phyloP scores from a whole-genome alignment of 352 stramenopile genomes.

The Phytophthora parvispora region DNA sequence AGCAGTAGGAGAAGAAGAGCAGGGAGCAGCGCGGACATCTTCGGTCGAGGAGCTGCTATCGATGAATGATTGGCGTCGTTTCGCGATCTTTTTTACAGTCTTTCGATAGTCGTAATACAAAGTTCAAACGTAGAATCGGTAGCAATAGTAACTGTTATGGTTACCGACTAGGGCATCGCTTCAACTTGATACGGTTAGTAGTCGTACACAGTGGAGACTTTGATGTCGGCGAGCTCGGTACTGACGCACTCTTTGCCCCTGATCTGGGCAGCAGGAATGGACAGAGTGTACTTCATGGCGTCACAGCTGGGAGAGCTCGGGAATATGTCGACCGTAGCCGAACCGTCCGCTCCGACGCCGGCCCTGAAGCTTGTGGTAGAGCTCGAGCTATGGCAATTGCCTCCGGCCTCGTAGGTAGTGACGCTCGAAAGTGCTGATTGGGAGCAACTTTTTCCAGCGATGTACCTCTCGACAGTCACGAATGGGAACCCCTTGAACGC shows the following conservation, averaged over 20 bases:
- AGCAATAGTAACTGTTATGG: not conserved
- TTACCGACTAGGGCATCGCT: conserved; percentile 11
- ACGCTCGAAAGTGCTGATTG: conserved; percentile 6
- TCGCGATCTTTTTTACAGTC: conserved; percentile 35
- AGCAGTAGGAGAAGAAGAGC: conserved; percentile 17
- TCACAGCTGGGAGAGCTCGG: not conserved
- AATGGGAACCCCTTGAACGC: not conserved
- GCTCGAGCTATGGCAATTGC: conserved; percentile 5
- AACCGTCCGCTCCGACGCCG: not conserved
- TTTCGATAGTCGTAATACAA: conserved; percentile 25
- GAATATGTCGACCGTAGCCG: conserved; percentile 2
- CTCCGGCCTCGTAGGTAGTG: not conserved
- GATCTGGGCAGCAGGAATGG: not conserved
- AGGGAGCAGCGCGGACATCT: not conserved
- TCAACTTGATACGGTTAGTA: conserved; percentile 5
- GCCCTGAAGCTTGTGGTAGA: conserved; percentile 5
- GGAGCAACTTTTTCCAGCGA: conserved; percentile 1
- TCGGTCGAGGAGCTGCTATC: not conserved
- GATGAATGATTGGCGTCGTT: conserved; percentile 18
- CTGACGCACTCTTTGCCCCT: not conserved
- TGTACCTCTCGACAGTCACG: conserved; percentile 17
- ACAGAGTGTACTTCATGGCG: not conserved
- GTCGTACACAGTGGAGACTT: not conserved
- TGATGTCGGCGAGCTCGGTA: conserved; percentile 1
- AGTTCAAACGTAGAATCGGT: conserved; percentile 12